Conservation (phyloP, 2,329 filamentous ascomycete genomes). For the Colletotrichum siamense region DNA sequence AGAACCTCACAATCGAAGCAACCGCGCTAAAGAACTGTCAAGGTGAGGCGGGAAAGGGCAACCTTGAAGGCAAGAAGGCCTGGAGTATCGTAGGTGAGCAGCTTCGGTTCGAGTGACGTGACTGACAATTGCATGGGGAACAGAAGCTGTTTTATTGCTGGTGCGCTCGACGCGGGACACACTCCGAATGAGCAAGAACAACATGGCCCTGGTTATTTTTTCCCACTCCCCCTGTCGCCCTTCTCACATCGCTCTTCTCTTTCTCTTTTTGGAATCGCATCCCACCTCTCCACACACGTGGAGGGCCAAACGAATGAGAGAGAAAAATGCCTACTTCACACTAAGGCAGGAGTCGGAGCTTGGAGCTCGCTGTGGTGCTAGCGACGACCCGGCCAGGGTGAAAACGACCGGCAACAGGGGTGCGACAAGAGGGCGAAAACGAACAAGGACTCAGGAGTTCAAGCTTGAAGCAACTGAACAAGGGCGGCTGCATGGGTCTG, state of each 20-base stretch:
- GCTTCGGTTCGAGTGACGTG: neutral
- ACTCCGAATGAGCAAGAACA: constrained; percentile 2
- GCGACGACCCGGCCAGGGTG: constrained; percentile 9
- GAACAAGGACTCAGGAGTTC: constrained; percentile 1
- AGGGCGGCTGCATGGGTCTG: constrained; percentile 18
- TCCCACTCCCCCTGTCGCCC: constrained; percentile 2
- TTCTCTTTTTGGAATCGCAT: constrained; percentile 17
- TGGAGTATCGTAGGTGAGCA: constrained; percentile 14
- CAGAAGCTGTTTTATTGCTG: constrained; percentile 10
- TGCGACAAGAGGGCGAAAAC: constrained; percentile 3
- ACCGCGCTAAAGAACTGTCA: neutral
- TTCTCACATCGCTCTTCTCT: constrained; percentile 1
- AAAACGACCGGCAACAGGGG: constrained; percentile 12
- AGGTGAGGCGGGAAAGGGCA: neutral
- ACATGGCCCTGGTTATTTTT: constrained; percentile 1
- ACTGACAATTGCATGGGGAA: neutral
- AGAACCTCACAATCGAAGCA: neutral
- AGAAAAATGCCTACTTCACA: neutral
- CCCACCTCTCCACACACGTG: constrained; percentile 20
- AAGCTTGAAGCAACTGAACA: constrained; percentile 17
- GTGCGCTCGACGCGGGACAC: constrained; percentile 7
- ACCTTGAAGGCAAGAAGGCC: neutral
- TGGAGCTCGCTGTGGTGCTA: constrained; percentile 17
- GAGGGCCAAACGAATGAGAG: constrained; percentile 11
- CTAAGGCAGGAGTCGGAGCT: constrained; percentile 8